A percentile compares a stretch with the other conserved stretches of the same genome.
phyloP scores from a whole-genome alignment of 2,329 filamentous ascomycete genomes.

The Sphaerostilbella broomeana region DNA sequence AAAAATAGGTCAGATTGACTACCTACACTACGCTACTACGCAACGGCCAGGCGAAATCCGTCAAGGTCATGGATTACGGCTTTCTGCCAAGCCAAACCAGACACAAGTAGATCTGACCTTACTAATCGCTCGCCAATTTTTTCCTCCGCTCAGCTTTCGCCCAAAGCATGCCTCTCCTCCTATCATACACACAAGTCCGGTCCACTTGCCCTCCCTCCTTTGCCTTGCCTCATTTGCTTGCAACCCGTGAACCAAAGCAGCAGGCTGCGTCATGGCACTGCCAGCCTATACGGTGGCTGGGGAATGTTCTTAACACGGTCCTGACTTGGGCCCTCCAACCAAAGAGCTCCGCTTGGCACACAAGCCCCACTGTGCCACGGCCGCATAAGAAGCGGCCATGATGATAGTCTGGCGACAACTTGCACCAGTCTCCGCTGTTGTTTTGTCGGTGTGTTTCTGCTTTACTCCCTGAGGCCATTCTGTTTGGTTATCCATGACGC shows the following conservation, averaged over 20 bases:
- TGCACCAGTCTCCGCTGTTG: conserved; percentile 16
- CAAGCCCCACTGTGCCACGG: conserved; percentile 29
- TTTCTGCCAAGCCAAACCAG: no score
- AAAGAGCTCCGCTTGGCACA: conserved; percentile 19
- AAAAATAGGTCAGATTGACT: no score
- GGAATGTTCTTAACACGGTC: conserved; percentile 10
- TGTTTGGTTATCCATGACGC: conserved; percentile 21
- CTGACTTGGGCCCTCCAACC: conserved; percentile 17
- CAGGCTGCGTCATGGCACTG: conserved; percentile 11
- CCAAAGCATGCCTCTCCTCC: conserved; percentile 11
- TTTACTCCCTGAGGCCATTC: conserved; percentile 19
- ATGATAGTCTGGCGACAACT: conserved; percentile 14
- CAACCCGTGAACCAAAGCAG: no score
- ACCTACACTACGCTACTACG: no score
- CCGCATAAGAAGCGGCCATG: conserved; percentile 29
- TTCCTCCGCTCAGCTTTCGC: no score
- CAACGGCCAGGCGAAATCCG: no score
- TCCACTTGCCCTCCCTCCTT: not conserved
- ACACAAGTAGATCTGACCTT: no score
- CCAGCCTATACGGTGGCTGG: conserved; percentile 12
- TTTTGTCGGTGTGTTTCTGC: conserved; percentile 32
- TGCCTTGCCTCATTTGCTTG: no score
- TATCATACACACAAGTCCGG: not conserved
- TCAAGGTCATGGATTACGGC: no score
- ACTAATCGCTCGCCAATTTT: conserved; percentile 11